Percentiles rank a stretch among this genome's conserved stretches.
phyloP scores from a whole-genome alignment of 1,284 basidiomycete species.

The Austropuccinia psidii region DNA sequence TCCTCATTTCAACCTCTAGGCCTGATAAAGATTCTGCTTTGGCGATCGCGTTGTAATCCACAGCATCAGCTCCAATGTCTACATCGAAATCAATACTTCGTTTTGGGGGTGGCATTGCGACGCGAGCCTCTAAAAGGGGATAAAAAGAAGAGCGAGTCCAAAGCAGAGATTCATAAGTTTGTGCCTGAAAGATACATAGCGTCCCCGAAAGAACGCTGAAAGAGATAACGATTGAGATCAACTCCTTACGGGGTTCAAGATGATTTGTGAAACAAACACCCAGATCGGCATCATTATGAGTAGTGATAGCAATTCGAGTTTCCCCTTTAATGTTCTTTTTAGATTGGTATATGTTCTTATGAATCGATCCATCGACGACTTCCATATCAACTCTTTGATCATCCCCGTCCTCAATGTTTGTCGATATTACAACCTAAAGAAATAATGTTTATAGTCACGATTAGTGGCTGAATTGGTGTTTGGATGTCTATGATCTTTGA shows the following conservation, averaged over 20 bases:
- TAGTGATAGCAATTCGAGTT: conserved; percentile 85
- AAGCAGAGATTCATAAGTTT: no score
- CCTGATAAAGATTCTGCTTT: conserved; percentile 95
- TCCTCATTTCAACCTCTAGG: conserved; percentile 95
- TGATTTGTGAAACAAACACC: conserved; percentile 89
- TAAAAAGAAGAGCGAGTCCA: no score
- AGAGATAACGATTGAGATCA: background rate
- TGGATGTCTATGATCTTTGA: conserved; percentile 35
- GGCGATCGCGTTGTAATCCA: conserved; percentile 98
- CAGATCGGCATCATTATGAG: conserved; percentile 85
- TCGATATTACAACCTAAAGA: conserved; percentile 23
- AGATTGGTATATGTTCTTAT: conserved; percentile 81
- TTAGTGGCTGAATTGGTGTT: background rate
- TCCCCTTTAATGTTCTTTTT: conserved; percentile 83
- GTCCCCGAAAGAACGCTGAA: no score
- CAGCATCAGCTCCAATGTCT: conserved; percentile 95
- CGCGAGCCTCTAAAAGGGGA: background rate
- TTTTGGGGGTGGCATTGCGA: conserved; percentile 40
- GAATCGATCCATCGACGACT: conserved; percentile 78
- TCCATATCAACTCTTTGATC: conserved; percentile 65
- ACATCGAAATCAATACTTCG: conserved; percentile 84
- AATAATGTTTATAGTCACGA: no score
- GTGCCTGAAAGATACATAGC: no score
- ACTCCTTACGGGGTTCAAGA: conserved; percentile 60
- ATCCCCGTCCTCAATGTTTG: conserved; percentile 36